These are phyloP conservation scores for Rhypophila decipiens DNA, from an alignment of 495 filamentous ascomycete species.

Conservation along the genomic window DNA sequence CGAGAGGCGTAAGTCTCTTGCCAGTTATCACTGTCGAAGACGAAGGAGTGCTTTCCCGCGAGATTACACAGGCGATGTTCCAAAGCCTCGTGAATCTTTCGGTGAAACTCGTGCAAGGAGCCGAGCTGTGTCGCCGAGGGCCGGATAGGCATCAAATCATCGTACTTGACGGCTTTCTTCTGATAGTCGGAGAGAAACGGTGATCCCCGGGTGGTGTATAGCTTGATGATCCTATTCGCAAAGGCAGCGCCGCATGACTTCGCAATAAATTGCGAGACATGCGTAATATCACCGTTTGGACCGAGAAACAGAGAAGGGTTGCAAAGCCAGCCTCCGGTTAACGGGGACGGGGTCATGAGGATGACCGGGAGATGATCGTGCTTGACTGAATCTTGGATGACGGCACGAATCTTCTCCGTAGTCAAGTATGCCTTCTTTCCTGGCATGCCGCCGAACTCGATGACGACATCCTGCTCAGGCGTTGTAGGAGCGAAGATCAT, in stretches of 20 bases:
- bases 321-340: constrained; percentile 24
- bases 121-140: constrained; percentile 11
- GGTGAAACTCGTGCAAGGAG: constrained; percentile 14
- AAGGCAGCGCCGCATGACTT: constrained; percentile 20
- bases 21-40: constrained; percentile 11
- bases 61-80: constrained; percentile 11
- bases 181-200: constrained; percentile 19
- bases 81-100: constrained; percentile 15
- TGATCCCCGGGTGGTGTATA: constrained; percentile 13
- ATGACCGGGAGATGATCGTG: constrained; percentile 8
- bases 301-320: constrained; percentile 10
- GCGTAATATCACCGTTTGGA: not conserved
- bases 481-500: constrained; percentile 28
- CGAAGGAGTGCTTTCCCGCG: constrained; percentile 5
- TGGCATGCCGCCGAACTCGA: constrained; percentile 10
- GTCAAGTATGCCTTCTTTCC: constrained; percentile 6
- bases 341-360: constrained; percentile 16
- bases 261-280: constrained; percentile 7
- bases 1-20: constrained; percentile 4
- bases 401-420: constrained; percentile 6
- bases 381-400: constrained; percentile 15
- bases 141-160: constrained; percentile 18
- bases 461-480: constrained; percentile 30
- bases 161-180: constrained; percentile 11
- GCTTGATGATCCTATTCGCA: constrained; percentile 12